Evolutionary conservation across 176 grass and related monocot genomes (phyloP).

Genomic region (Olyra latifolia): DNA sequence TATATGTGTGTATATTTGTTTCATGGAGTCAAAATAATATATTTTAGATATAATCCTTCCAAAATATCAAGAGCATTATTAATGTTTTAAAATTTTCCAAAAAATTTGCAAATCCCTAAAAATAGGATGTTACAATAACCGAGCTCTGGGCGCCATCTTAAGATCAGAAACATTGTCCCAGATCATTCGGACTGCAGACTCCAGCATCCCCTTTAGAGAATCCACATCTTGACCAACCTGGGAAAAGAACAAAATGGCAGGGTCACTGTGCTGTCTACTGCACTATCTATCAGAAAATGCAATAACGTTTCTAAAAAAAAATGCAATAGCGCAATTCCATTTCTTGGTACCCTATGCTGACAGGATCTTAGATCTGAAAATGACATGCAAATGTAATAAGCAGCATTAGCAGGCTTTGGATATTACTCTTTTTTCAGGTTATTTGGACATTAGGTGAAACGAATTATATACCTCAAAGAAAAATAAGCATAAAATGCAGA

Average conservation of each 20-base stretch:
- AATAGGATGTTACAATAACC: too few relatives aligned
- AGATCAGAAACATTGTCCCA: slow-evolving; percentile 36
- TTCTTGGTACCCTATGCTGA: not conserved
- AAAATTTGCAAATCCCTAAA: too few relatives aligned
- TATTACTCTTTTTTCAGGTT: not conserved
- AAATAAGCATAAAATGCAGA: not conserved
- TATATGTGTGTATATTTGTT: too few relatives aligned
- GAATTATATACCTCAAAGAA: not conserved
- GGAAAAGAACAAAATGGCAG: not conserved
- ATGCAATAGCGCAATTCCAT: not conserved
- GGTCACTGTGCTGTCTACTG: not conserved
- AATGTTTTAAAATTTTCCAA: too few relatives aligned
- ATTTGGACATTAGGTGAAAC: not conserved
- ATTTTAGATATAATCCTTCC: too few relatives aligned
- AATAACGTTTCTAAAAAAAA: slow-evolving; percentile 79
- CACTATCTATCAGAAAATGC: not conserved
- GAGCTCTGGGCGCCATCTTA: slow-evolving; percentile 30
- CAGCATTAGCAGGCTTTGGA: not conserved
- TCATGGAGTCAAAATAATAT: too few relatives aligned
- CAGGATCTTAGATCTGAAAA: not conserved
- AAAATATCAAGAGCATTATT: too few relatives aligned
- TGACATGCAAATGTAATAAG: not conserved
- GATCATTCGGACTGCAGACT: slow-evolving; percentile 25
- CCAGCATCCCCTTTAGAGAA: slow-evolving; percentile 40
- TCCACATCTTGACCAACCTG: not conserved